Percentiles rank a stretch among this genome's conserved stretches.
phyloP scores from a whole-genome alignment of 495 filamentous ascomycete species.

The Choiromyces venosus region DNA sequence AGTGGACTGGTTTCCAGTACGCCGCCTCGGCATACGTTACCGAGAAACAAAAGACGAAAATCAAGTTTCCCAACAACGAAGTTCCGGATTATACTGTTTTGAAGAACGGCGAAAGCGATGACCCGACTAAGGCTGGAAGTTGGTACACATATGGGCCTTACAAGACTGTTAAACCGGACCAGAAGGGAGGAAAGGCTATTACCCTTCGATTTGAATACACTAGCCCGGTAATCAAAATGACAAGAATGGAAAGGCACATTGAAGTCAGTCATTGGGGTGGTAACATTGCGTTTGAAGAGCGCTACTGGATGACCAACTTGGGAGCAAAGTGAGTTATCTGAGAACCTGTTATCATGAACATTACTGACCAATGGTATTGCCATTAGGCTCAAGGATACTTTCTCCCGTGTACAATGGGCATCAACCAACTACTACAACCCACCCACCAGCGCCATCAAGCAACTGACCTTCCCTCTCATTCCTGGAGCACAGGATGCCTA shows the following conservation, averaged over 20 bases:
- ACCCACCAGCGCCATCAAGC: conserved; percentile 68
- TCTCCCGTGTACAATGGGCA: conserved; percentile 80
- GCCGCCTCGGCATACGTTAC: conserved; percentile 73
- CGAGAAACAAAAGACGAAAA: conserved; percentile 88
- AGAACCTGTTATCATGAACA: background rate
- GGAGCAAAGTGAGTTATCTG: conserved; percentile 54
- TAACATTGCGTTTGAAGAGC: conserved; percentile 88
- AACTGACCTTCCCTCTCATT: conserved; percentile 70
- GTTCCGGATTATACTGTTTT: conserved; percentile 80
- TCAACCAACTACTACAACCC: conserved; percentile 70
- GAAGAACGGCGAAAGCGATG: conserved; percentile 56
- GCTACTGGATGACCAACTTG: conserved; percentile 81
- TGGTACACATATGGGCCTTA: conserved; percentile 93
- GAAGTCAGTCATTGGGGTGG: conserved; percentile 98
- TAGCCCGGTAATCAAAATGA: conserved; percentile 73
- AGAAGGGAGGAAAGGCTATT: conserved; percentile 58
- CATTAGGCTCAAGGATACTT: conserved; percentile 62
- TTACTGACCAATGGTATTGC: background rate
- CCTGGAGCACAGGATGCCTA: conserved; percentile 77
- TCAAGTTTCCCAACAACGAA: conserved; percentile 75
- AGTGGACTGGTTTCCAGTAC: conserved; percentile 77
- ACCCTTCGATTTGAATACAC: conserved; percentile 92
- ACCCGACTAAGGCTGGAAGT: conserved; percentile 75
- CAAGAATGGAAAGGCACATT: conserved; percentile 74
- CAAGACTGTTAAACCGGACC: conserved; percentile 51